Percentiles rank a stretch among this genome's conserved stretches.
phyloP scores from a whole-genome alignment of 805 yeast genomes.

The Starmerella etchellsii region DNA sequence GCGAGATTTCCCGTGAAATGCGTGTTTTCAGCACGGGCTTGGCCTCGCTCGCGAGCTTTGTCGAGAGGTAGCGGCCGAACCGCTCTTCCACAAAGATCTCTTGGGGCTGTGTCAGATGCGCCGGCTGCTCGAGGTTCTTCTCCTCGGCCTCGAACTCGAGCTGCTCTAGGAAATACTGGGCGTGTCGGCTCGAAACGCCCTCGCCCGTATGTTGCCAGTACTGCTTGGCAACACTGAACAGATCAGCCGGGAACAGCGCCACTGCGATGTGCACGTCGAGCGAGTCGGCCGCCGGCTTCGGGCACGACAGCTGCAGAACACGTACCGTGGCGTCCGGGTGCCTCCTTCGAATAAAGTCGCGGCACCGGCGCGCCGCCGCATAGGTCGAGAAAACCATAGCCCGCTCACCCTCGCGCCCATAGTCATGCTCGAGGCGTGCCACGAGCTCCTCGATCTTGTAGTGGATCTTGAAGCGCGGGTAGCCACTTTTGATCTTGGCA shows the following conservation, averaged over 20 bases:
- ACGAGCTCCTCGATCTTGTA: constrained; percentile 27
- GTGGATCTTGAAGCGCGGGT: constrained; percentile 51
- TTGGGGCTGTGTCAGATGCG: constrained; percentile 12
- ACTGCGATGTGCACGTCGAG: constrained; percentile 61
- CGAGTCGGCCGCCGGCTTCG: constrained; percentile 19
- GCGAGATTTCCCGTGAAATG: constrained; percentile 29
- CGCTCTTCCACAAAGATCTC: constrained; percentile 66
- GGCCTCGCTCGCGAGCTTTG: constrained; percentile 63
- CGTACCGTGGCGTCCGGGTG: constrained; percentile 31
- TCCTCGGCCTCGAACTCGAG: constrained; percentile 8
- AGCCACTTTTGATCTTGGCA: constrained; percentile 67
- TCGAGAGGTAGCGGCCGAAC: constrained; percentile 78
- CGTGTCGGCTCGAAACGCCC: constrained; percentile 83
- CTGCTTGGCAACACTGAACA: constrained; percentile 54
- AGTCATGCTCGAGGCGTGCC: constrained; percentile 37
- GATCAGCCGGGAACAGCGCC: constrained; percentile 58
- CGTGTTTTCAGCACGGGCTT: constrained; percentile 60
- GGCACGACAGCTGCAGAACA: constrained; percentile 24
- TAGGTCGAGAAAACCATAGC: constrained; percentile 69
- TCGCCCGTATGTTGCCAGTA: constrained; percentile 98
- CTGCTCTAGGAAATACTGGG: constrained; percentile 58
- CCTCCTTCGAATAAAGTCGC: constrained; percentile 50
- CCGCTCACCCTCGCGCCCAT: constrained; percentile 67
- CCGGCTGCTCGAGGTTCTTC: not conserved
- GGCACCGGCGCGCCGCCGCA: constrained; percentile 67